A percentile compares a stretch with the other conserved stretches of the same genome.
Evolutionary conservation across 768 basidiomycete species (phyloP).

Genomic region (Leccinum subtestaceum): DNA sequence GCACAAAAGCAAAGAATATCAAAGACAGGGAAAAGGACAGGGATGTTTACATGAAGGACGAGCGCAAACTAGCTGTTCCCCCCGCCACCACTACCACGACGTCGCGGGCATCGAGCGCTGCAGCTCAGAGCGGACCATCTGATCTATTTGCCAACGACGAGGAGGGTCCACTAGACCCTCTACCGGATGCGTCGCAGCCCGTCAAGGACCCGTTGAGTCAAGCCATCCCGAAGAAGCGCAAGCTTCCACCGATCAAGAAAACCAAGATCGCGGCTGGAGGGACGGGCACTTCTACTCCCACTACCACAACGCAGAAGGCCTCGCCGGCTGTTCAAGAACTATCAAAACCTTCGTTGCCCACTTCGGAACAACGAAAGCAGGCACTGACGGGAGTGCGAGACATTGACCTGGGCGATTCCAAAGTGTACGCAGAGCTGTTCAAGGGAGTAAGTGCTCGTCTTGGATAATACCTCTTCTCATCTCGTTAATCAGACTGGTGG

Average conservation of each 20-base stretch:
- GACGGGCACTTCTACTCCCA: constrained; percentile 22
- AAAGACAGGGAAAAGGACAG: constrained; percentile 34
- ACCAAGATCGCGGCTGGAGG: constrained; percentile 40
- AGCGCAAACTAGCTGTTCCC: constrained; percentile 33
- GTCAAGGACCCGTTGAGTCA: constrained; percentile 25
- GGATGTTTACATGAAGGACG: constrained; percentile 41
- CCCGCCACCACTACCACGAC: constrained; percentile 14
- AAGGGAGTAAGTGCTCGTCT: constrained; percentile 41
- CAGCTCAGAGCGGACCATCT: constrained; percentile 31
- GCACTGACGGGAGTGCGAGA: constrained; percentile 50
- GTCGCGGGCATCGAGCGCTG: constrained; percentile 30
- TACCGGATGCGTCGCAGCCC: constrained; percentile 24
- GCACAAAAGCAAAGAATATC: constrained; percentile 29
- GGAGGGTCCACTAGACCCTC: constrained; percentile 7
- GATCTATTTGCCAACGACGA: constrained; percentile 35
- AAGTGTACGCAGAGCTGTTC: constrained; percentile 65
- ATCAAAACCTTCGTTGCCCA: constrained; percentile 28
- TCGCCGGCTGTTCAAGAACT: constrained; percentile 15
- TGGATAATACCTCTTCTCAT: constrained; percentile 1
- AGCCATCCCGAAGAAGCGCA: constrained; percentile 52
- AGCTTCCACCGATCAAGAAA: constrained; percentile 69
- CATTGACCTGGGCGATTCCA: constrained; percentile 59
- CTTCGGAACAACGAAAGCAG: constrained; percentile 37
- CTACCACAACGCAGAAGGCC: constrained; percentile 27
- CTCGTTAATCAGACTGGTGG: constrained; percentile 37